These are phyloP conservation scores for Thuidium tamariscinum DNA, from an alignment of 225 moss, liverwort and hornwort species.

Conservation along the genomic window DNA sequence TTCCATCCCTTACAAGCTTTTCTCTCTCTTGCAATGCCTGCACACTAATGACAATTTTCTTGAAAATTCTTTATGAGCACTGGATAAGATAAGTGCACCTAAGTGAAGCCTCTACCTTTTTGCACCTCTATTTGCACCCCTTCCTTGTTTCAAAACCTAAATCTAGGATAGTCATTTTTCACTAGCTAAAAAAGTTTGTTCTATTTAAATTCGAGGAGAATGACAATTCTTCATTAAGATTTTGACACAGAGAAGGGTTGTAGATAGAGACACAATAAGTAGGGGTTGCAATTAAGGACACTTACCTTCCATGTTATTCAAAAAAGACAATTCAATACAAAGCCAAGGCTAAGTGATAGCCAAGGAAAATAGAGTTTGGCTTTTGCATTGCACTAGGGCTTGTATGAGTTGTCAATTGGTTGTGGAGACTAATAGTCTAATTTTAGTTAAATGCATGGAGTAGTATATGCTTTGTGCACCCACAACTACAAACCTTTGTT, in stretches of 20 bases:
- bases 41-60: not conserved
- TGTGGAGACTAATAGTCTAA: not conserved
- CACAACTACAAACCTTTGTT: rapidly evolving
- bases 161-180: too few relatives aligned
- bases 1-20: slow-evolving; percentile 7
- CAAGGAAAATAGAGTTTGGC: rapidly evolving
- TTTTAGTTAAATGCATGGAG: not conserved
- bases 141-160: not conserved
- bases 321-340: not conserved
- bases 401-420: not conserved
- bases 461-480: not conserved
- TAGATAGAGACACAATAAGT: not conserved
- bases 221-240: rapidly evolving
- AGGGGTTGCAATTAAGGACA: not conserved
- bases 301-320: not conserved
- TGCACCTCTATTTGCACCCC: rapidly evolving
- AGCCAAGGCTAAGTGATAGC: not conserved
- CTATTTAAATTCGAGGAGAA: rapidly evolving
- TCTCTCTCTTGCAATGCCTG: slow-evolving; percentile 48
- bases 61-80: rapidly evolving
- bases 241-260: rapidly evolving
- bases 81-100: not conserved
- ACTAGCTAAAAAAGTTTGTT: not conserved
- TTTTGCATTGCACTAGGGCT: rapidly evolving
- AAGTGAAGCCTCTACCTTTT: not conserved